These are phyloP conservation scores for Talaromyces thailandensis DNA, from an alignment of 495 filamentous ascomycete species.

Conservation along the genomic window DNA sequence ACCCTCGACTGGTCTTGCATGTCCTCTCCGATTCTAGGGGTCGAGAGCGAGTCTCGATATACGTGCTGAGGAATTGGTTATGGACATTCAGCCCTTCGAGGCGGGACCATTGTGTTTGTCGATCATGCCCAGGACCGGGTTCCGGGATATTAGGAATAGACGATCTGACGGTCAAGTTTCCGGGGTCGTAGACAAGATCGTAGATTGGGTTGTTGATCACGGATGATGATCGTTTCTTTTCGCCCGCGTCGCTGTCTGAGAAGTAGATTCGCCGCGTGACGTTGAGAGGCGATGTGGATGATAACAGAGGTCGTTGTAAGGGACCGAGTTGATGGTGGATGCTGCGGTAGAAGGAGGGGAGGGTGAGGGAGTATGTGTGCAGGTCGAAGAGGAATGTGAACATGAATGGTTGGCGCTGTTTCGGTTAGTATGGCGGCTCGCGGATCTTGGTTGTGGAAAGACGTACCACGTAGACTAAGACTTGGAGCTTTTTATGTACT, in stretches of 20 bases:
- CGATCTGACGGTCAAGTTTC: conserved; percentile 64
- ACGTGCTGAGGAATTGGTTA: conserved; percentile 70
- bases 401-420: conserved; percentile 71
- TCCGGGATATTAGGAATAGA: conserved; percentile 88
- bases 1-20: conserved; percentile 81
- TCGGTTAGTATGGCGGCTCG: not conserved
- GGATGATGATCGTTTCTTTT: conserved; percentile 7
- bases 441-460: too few relatives aligned
- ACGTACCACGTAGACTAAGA: conserved; percentile 60
- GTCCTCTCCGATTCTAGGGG: conserved; percentile 69
- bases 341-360: conserved; percentile 64
- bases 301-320: conserved; percentile 60
- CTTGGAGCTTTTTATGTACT: conserved; percentile 45
- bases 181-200: conserved; percentile 80
- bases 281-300: conserved; percentile 51
- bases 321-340: conserved; percentile 76
- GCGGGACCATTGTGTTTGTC: conserved; percentile 51
- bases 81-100: conserved; percentile 88
- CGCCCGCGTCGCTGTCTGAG: not conserved
- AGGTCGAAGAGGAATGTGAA: conserved; percentile 82
- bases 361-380: conserved; percentile 54
- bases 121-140: conserved; percentile 19
- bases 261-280: conserved; percentile 37
- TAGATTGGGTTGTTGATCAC: conserved; percentile 50
- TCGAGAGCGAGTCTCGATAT: conserved; percentile 50